phyloP scores from a whole-genome alignment of 805 yeast species.

The Yamadazyma tumulicola region DNA sequence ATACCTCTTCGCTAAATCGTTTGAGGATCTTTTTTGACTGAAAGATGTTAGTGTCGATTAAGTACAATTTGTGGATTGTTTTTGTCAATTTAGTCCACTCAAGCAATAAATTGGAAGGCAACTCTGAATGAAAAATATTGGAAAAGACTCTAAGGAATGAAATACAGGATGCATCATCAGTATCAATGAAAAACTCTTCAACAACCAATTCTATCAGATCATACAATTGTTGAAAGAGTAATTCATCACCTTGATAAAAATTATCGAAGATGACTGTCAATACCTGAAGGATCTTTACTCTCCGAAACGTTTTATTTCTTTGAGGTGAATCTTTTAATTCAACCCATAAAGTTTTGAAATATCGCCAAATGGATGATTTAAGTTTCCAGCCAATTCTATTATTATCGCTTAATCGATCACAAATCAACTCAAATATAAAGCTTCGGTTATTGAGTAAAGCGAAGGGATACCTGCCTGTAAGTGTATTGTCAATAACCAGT shows the following conservation, averaged over 20 bases:
- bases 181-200: conserved; percentile 24
- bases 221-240: conserved; percentile 17
- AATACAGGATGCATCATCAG: conserved; percentile 29
- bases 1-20: conserved; percentile 23
- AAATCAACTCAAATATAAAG: conserved; percentile 56
- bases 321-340: conserved; percentile 16
- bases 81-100: conserved; percentile 25
- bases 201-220: conserved; percentile 17
- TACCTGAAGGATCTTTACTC: conserved; percentile 38
- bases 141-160: conserved; percentile 22
- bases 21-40: conserved; percentile 28
- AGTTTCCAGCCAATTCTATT: conserved; percentile 40
- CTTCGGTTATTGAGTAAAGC: conserved; percentile 53
- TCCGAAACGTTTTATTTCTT: conserved; percentile 41
- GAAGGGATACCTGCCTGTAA: conserved; percentile 31
- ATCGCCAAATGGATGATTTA: conserved; percentile 46
- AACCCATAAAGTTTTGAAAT: conserved; percentile 43
- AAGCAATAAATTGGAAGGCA: conserved; percentile 4
- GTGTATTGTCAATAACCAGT: conserved; percentile 22
- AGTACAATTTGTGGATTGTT: conserved; percentile 22
- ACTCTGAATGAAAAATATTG: conserved; percentile 6
- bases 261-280: conserved; percentile 12
- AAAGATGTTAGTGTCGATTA: conserved; percentile 18
- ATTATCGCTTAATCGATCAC: conserved; percentile 59
- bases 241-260: conserved; percentile 8